phyloP scores from a whole-genome alignment of 345 rosid genomes.

The Populus davidiana region DNA sequence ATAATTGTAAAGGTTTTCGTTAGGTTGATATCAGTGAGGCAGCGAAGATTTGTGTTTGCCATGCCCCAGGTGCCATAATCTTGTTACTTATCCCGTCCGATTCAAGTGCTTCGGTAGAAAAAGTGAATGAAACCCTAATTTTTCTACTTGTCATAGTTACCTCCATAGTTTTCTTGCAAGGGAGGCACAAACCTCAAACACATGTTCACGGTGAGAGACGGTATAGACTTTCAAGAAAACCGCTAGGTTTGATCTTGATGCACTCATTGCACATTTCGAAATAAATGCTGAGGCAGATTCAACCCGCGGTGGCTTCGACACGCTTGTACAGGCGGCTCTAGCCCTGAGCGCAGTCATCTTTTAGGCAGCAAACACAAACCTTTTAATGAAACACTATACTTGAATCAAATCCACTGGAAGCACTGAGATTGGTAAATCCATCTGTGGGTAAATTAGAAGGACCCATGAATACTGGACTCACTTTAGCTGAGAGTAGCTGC shows the following conservation, averaged over 20 bases:
- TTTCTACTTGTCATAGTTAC: conserved; percentile 15
- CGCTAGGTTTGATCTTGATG: neutral
- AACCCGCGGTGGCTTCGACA: conserved; percentile 12
- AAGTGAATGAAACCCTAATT: conserved; percentile 18
- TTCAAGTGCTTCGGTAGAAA: conserved; percentile 6
- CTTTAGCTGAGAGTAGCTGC: neutral
- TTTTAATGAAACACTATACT: neutral
- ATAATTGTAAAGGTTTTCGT: conserved; percentile 50
- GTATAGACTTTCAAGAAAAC: neutral
- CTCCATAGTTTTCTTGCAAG: conserved; percentile 6
- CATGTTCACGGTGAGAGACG: conserved; percentile 9
- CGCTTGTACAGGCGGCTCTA: neutral
- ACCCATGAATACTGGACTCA: conserved; percentile 4
- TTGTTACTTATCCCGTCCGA: conserved; percentile 15
- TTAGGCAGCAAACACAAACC: conserved; percentile 15
- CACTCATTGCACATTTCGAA: conserved; percentile 12
- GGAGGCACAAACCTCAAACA: conserved; percentile 7
- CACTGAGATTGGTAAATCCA: neutral
- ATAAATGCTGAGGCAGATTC: conserved; percentile 15
- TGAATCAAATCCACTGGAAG: neutral
- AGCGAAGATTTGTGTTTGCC: conserved; percentile 32
- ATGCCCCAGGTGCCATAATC: conserved; percentile 28
- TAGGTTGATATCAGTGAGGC: conserved; percentile 43
- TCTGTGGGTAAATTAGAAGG: conserved; percentile 19
- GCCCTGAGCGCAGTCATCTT: neutral